Evolutionary conservation across 75 land plant genomes (phyloP).

Genomic region (Pinus taeda): DNA sequence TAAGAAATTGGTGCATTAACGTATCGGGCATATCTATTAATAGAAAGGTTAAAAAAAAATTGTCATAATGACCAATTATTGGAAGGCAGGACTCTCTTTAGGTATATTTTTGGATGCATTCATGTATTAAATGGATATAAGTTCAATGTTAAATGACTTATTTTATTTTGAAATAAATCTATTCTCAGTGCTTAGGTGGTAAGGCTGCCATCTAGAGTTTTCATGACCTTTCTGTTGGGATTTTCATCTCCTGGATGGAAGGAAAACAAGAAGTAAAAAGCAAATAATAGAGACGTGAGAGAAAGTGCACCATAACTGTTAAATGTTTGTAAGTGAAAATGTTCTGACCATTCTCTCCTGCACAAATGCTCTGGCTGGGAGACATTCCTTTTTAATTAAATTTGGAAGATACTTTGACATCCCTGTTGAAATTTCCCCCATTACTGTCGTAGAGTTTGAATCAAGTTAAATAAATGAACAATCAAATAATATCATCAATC

Average conservation of each 20-base stretch:
- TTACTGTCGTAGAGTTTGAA: too few species aligned
- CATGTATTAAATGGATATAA: too few species aligned
- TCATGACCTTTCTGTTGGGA: too few species aligned
- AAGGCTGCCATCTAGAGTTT: too few species aligned
- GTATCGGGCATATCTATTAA: constrained; percentile 33
- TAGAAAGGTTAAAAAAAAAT: not conserved
- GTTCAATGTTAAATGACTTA: too few species aligned
- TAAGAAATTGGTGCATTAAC: constrained; percentile 61
- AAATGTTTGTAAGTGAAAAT: not conserved
- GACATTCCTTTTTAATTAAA: not conserved
- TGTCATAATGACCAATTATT: constrained; percentile 48
- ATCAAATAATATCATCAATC: too few species aligned
- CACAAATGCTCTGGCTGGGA: not conserved
- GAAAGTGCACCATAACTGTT: not conserved
- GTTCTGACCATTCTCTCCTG: not conserved
- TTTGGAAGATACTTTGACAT: not conserved
- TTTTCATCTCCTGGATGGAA: too few species aligned
- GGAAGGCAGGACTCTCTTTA: constrained; percentile 65
- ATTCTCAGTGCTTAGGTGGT: too few species aligned
- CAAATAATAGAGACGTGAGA: not conserved
- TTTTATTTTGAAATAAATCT: too few species aligned
- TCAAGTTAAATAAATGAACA: too few species aligned
- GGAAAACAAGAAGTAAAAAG: not conserved
- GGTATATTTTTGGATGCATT: constrained; percentile 74
- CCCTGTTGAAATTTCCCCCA: too few species aligned